Conservation (phyloP, 495 filamentous ascomycete genomes). For the Penicillium crystallinum region DNA sequence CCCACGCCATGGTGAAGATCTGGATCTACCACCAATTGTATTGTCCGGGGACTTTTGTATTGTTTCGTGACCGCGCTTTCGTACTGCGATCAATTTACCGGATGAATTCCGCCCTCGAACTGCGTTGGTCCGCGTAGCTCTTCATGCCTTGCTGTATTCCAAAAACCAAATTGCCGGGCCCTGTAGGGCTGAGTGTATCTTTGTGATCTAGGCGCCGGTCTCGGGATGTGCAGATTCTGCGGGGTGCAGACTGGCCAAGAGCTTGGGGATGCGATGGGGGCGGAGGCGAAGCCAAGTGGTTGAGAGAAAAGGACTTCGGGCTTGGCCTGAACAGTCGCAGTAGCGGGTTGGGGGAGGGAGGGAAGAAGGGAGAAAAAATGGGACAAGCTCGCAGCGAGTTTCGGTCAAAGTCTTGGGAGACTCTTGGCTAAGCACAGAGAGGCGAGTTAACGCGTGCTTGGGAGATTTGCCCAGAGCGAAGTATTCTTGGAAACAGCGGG, state of each 20-base stretch:
- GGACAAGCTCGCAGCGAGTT: conserved; percentile 12
- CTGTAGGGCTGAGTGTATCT: conserved; percentile 17
- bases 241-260: conserved; percentile 6
- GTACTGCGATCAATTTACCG: conserved; percentile 18
- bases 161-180: conserved; percentile 9
- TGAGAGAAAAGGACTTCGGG: not conserved
- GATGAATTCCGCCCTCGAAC: conserved; percentile 22
- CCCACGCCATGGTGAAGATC: conserved; percentile 72
- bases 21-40: not conserved
- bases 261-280: conserved; percentile 2
- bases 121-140: conserved; percentile 17
- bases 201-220: not conserved
- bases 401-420: conserved; percentile 16
- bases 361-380: conserved; percentile 16
- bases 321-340: not conserved
- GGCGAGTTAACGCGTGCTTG: conserved; percentile 12
- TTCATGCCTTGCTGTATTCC: conserved; percentile 25
- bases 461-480: conserved; percentile 19
- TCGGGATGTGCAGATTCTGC: not conserved
- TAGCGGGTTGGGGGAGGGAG: not conserved
- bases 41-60: conserved; percentile 1
- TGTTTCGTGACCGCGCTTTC: not conserved
- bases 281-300: not conserved
- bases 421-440: conserved; percentile 17
- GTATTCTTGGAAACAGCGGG: conserved; percentile 19